These are phyloP conservation scores for Candida boidinii DNA, from an alignment of 805 yeast genomes.

Conservation along the genomic window DNA sequence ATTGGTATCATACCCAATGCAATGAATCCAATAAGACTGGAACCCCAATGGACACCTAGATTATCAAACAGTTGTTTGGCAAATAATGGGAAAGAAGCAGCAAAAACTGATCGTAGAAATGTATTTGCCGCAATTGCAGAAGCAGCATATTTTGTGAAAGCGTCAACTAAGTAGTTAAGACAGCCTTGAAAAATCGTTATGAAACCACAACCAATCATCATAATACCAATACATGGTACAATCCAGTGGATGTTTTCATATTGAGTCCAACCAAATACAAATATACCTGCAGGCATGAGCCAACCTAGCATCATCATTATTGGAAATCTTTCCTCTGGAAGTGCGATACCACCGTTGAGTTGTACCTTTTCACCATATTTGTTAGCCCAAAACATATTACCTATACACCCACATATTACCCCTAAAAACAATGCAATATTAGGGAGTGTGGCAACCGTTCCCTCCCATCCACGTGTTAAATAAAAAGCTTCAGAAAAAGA, in stretches of 20 bases:
- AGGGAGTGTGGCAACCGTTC: slow-evolving; percentile 25
- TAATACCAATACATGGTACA: slow-evolving; percentile 51
- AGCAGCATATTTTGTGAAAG: slow-evolving; percentile 61
- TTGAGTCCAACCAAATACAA: slow-evolving; percentile 60
- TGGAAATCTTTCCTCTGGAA: slow-evolving; percentile 54
- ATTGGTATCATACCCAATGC: slow-evolving; percentile 53
- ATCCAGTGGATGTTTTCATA: slow-evolving; percentile 35
- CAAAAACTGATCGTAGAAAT: slow-evolving; percentile 56
- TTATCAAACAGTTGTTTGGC: slow-evolving; percentile 45
- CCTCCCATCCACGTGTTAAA: slow-evolving; percentile 21
- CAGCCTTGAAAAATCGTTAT: slow-evolving; percentile 62
- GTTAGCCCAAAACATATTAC: slow-evolving; percentile 23
- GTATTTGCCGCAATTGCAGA: slow-evolving; percentile 65
- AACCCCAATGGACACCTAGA: slow-evolving; percentile 67
- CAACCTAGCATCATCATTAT: slow-evolving; percentile 46
- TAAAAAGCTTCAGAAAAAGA: slow-evolving; percentile 32
- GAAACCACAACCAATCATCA: slow-evolving; percentile 49
- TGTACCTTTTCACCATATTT: slow-evolving; percentile 6
- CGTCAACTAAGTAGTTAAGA: slow-evolving; percentile 62
- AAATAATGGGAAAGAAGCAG: slow-evolving; percentile 62
- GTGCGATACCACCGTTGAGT: slow-evolving; percentile 32
- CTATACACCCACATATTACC: slow-evolving; percentile 22
- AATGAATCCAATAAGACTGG: slow-evolving; percentile 51
- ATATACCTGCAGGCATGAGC: slow-evolving; percentile 50
- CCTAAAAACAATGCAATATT: slow-evolving; percentile 31